Evolutionary conservation across 2,329 filamentous ascomycete species (phyloP).

Genomic region (Hirsutella minnesotensis): DNA sequence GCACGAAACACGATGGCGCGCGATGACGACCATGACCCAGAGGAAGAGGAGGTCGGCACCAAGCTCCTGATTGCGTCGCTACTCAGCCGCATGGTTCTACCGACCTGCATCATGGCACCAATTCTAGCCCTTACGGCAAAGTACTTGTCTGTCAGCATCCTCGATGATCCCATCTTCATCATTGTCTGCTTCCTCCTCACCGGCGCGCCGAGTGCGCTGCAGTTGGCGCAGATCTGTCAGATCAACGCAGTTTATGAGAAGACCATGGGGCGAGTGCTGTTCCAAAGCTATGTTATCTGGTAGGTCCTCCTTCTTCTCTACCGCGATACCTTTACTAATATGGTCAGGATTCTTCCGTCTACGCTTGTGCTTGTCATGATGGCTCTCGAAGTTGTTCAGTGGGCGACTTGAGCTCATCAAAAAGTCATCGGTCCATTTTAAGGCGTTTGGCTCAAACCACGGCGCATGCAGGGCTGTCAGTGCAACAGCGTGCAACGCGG

Average conservation of each 20-base stretch:
- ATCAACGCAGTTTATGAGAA: constrained; percentile 94
- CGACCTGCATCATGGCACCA: constrained; percentile 85
- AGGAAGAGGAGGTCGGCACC: constrained; percentile 56
- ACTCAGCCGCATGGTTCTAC: constrained; percentile 82
- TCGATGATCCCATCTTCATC: constrained; percentile 96
- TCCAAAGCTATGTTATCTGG: constrained; percentile 85
- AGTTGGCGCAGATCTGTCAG: constrained; percentile 96
- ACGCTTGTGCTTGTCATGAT: constrained; percentile 84
- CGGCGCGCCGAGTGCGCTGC: constrained; percentile 83
- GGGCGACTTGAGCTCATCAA: constrained; percentile 40
- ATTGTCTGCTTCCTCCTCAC: constrained; percentile 95
- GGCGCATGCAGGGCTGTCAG: too few species aligned
- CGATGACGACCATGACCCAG: constrained; percentile 50
- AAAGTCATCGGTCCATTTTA: too few species aligned
- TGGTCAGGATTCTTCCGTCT: constrained; percentile 72
- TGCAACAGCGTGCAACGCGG: too few species aligned
- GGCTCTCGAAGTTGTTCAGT: constrained; percentile 85
- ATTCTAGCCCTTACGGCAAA: constrained; percentile 79
- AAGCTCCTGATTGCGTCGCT: constrained; percentile 79
- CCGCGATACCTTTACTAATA: constrained; percentile 18
- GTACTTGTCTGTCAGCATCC: constrained; percentile 81
- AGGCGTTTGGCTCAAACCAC: too few species aligned
- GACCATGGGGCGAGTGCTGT: constrained; percentile 84
- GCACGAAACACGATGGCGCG: constrained; percentile 78
- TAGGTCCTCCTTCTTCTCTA: constrained; percentile 29